Evolutionary conservation across 441 rosid species (phyloP), one percentile per base, ranked within the genome.

Genomic region (Monsonia emarginata): DNA sequence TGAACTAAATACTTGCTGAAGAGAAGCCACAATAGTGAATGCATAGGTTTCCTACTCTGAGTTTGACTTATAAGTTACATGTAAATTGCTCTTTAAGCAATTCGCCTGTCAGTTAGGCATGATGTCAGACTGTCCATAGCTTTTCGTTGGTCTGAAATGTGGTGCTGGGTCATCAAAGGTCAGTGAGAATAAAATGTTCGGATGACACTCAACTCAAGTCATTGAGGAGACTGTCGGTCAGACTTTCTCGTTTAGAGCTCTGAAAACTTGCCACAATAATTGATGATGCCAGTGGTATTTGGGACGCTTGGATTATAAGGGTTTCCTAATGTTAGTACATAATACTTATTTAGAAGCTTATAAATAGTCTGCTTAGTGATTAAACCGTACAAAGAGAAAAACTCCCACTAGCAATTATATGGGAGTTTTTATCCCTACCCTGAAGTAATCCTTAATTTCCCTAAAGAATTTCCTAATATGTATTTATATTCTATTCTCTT

Each of bases 141-240:
- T 52, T 19, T 52, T 52, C 26, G 1, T 21, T 52, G 58, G 58
- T 19, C 8, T 19, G 58, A 26, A 21, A 52, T 19, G 58, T 21
- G 58, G 58, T 26, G 3, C 14, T 21, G 58, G 21, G 58, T 22
- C 3, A 52, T 52, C 58, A 52, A 26, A 52, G 52, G 27, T 52
- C 58, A 21, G 27, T 21, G 27, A 8, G 5, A 1, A 4, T 52
- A 52, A 13, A 21, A 52, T 19, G 58, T 21, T 19, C 27, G 21
- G 58, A 52, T 52, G 27, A 26, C 58, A 52, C 58, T 52, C 58
- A 21, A 44, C 14, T 52, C 26, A 52, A 52, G 25, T 52, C 58
- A 26, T 52, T 52, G 58, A 52, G 8, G 8, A 48, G 27, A 52
- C 58, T 52, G 3, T 22, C 21, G 26, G 3, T 22, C 21, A 13